These are phyloP conservation scores for Solanum hybrid DNA, from an alignment of 305 asterid species.

Conservation along the genomic window DNA sequence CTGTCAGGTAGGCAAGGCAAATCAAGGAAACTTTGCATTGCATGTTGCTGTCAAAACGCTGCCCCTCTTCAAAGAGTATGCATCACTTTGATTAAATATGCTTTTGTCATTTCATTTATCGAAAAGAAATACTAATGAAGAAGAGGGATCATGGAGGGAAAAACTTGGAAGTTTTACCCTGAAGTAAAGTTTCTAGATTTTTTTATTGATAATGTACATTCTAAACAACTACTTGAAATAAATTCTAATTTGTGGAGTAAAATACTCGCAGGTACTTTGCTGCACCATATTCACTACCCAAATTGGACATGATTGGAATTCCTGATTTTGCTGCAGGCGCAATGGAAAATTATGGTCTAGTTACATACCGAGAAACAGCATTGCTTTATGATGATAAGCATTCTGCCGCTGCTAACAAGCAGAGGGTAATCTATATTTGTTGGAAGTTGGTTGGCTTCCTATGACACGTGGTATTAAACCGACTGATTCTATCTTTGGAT, in stretches of 20 bases:
- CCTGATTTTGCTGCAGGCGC: slow-evolving; percentile 99
- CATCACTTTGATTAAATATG: neutral
- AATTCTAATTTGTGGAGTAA: neutral
- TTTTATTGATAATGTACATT: neutral
- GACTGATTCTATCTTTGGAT: neutral
- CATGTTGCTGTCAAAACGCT: slow-evolving; percentile 95
- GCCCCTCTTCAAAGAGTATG: slow-evolving; percentile 79
- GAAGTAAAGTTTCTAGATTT: neutral
- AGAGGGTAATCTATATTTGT: slow-evolving; percentile 51
- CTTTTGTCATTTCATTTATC: neutral
- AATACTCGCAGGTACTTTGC: slow-evolving; percentile 60
- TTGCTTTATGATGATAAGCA: slow-evolving; percentile 91
- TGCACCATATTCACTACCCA: slow-evolving; percentile 90
- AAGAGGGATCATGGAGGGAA: neutral
- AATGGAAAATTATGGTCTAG: slow-evolving; percentile 97
- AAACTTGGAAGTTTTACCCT: neutral
- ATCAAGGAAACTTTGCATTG: slow-evolving; percentile 87
- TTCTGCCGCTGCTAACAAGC: slow-evolving; percentile 96
- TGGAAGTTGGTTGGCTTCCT: neutral
- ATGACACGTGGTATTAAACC: neutral
- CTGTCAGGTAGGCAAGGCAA: slow-evolving; percentile 79
- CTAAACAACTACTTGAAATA: neutral
- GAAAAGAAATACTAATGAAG: neutral
- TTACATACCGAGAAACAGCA: slow-evolving; percentile 92
- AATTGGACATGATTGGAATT: slow-evolving; percentile 96